Evolutionary conservation across 805 yeast species (phyloP).

Genomic region (Sugiyamaella valdiviana): DNA sequence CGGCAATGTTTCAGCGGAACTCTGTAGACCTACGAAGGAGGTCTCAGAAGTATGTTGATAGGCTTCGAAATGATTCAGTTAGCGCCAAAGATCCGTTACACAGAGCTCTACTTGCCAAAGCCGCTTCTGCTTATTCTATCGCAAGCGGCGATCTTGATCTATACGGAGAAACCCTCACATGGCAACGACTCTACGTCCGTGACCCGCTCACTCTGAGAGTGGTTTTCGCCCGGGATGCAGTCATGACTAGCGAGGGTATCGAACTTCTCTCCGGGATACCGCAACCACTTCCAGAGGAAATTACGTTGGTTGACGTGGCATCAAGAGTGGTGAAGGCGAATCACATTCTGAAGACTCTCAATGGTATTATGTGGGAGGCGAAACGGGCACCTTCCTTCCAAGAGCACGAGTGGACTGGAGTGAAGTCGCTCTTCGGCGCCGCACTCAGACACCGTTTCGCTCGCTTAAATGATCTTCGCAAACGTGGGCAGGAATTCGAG

Average conservation of each 20-base stretch:
- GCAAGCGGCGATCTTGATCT: neutral
- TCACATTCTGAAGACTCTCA: neutral
- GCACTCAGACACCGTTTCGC: neutral
- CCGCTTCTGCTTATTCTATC: conserved; percentile 1
- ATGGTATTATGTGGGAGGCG: neutral
- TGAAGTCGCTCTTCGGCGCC: neutral
- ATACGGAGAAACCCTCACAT: neutral
- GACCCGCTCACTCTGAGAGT: conserved; percentile 1
- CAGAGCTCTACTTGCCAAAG: neutral
- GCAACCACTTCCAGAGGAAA: neutral
- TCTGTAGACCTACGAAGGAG: neutral
- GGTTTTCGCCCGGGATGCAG: neutral
- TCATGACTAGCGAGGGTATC: neutral
- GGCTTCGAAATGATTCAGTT: neutral
- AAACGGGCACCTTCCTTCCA: neutral
- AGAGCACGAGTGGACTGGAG: neutral
- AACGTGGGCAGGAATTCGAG: too few relatives aligned
- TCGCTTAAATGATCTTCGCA: neutral
- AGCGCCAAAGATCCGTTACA: neutral
- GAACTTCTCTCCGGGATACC: conserved; percentile 1
- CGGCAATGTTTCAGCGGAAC: neutral
- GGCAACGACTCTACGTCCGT: conserved; percentile 1
- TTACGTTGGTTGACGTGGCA: neutral
- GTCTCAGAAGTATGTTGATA: neutral
- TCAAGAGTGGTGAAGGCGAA: neutral